phyloP scores from a whole-genome alignment of 805 yeast genomes.

The Saccharomycopsis sp. region DNA sequence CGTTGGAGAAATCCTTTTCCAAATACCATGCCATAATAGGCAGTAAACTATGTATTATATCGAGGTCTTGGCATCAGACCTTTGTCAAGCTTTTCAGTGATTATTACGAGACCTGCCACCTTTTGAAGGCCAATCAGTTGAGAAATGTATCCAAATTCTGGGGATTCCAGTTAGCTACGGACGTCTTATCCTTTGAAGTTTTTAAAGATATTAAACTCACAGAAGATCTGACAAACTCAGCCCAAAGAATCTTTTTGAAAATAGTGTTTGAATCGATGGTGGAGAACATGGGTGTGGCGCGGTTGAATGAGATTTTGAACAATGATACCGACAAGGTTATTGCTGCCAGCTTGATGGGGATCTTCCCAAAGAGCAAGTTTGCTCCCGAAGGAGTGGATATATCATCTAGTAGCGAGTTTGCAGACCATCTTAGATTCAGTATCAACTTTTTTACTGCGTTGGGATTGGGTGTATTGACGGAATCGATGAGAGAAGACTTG shows the following conservation, averaged over 20 bases:
- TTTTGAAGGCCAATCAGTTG: constrained; percentile 64
- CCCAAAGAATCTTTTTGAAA: constrained; percentile 73
- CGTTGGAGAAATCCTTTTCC: constrained; percentile 81
- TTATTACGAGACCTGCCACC: constrained; percentile 52
- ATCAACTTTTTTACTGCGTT: constrained; percentile 92
- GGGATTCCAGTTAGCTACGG: constrained; percentile 76
- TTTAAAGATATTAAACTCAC: constrained; percentile 52
- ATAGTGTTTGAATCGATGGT: constrained; percentile 73
- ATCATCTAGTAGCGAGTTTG: constrained; percentile 26
- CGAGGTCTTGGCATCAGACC: constrained; percentile 48
- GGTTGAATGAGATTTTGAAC: constrained; percentile 41
- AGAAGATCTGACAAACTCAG: constrained; percentile 69
- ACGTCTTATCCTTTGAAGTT: constrained; percentile 57
- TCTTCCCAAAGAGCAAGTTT: constrained; percentile 49
- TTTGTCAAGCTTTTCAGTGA: constrained; percentile 49
- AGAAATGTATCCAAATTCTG: constrained; percentile 78
- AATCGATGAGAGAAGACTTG: constrained; percentile 61
- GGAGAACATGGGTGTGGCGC: constrained; percentile 61
- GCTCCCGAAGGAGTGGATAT: constrained; percentile 27
- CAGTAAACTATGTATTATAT: constrained; percentile 51
- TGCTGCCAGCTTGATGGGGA: constrained; percentile 42
- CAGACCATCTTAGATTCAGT: constrained; percentile 60
- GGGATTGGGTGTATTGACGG: constrained; percentile 79
- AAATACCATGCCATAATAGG: constrained; percentile 77
- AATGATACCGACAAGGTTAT: constrained; percentile 39